Evolutionary conservation across 148 eudicot genomes (phyloP), one percentile per base, ranked within the genome.

Genomic region (Arbutus unedo): DNA sequence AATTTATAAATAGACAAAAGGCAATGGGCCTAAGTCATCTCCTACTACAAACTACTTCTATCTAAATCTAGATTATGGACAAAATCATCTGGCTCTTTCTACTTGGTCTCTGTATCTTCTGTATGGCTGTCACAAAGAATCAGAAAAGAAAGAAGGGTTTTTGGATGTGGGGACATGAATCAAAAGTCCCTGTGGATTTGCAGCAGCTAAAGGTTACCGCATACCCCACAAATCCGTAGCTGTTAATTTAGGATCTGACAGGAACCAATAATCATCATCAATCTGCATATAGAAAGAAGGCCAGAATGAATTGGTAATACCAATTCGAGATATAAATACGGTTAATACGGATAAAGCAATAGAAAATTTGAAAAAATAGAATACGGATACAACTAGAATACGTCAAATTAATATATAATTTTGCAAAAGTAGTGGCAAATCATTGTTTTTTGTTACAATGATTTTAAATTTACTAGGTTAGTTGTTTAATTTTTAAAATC

Each of bases 251-350:
- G 64, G 48, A 45, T 90, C 86, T 21, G 90, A 83, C 31, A 55
- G 82, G 55, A 90, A 81, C 90, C 92, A 90, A 76, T 88, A 90
- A 70, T 90, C 90, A 74, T 85, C 84, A 68, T 80, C 85, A 55
- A 60, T 56, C 92, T 90, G 89, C 85, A 85, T 4, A 55, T 14
- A 60, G 56, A 47, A 82, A 31, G 38, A 31, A 31, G 38, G 38
- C 0, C 1, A 31, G 0, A 0, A 31, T 31, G 38, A 31, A 31
- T 31, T 1, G 38, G 1, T 31, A 31, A n/a, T n/a, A n/a, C n/a
- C n/a, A n/a, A n/a, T n/a, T n/a, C 38, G 1, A 0, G 38, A 31
- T 31, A 31, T 31, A 31, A 31, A 31, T 31, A 31, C 38, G 38
- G 38, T 1, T 1, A 31, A 31, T 31, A 31, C 38, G 1, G 1